Conservation (phyloP, 768 basidiomycete species). For the Leccinum broughii region DNA sequence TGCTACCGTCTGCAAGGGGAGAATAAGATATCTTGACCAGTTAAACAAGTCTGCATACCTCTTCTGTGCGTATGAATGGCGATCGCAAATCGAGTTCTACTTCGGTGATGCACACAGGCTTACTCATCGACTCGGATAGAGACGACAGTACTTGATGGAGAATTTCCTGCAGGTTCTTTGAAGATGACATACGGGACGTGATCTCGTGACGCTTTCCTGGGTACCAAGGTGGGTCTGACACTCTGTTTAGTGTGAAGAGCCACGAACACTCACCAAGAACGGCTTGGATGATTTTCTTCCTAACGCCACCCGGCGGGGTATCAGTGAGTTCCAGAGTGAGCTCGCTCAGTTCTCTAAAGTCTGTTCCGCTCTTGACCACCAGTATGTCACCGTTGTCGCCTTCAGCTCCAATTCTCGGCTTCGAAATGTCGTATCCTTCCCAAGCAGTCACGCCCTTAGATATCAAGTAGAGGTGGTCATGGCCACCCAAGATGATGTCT, state of each 20-base stretch:
- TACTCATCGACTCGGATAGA: conserved; percentile 67
- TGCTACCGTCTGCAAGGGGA: conserved; percentile 52
- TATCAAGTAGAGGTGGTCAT: conserved; percentile 83
- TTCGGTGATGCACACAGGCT: conserved; percentile 72
- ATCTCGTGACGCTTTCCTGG: conserved; percentile 68
- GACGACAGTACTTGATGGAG: conserved; percentile 64
- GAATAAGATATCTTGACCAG: neutral
- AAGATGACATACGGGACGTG: conserved; percentile 56
- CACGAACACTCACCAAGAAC: conserved; percentile 50
- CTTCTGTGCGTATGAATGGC: conserved; percentile 67
- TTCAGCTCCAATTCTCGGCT: conserved; percentile 64
- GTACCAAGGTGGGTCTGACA: neutral
- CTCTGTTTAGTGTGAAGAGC: neutral
- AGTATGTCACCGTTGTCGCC: conserved; percentile 68
- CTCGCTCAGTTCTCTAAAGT: conserved; percentile 86
- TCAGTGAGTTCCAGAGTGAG: conserved; percentile 61
- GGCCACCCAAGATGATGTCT: conserved; percentile 84
- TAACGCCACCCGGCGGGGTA: conserved; percentile 60
- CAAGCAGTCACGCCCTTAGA: conserved; percentile 65
- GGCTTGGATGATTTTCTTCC: conserved; percentile 60
- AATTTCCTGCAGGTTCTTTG: conserved; percentile 53
- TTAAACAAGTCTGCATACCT: conserved; percentile 44
- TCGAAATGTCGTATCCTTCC: conserved; percentile 59
- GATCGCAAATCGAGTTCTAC: conserved; percentile 74
- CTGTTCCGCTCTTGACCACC: conserved; percentile 83